Evolutionary conservation across 208 protist genomes (phyloP).

Genomic region (Trichomonas tenax): DNA sequence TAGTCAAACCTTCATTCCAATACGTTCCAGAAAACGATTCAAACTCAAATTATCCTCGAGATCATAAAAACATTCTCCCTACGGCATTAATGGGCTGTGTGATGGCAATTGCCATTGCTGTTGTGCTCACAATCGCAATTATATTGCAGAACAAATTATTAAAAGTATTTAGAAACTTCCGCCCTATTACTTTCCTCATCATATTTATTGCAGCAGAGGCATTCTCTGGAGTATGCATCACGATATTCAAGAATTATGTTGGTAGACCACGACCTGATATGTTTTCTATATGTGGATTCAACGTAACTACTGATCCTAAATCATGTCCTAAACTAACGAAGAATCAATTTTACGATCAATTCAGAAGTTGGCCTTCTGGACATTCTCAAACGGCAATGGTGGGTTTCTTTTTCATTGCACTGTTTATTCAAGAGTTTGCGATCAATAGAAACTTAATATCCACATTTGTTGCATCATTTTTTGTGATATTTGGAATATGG

Average conservation of each 20-base stretch:
- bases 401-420: not conserved
- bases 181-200: not conserved
- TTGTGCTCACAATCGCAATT: not conserved
- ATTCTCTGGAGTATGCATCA: no score
- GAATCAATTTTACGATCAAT: not conserved
- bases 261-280: not conserved
- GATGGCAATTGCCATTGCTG: not conserved
- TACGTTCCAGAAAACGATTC: not conserved
- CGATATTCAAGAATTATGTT: not conserved
- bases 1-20: no score
- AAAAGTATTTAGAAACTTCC: not conserved
- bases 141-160: not conserved
- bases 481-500: not conserved
- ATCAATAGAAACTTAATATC: not conserved
- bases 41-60: not conserved
- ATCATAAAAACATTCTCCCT: not conserved
- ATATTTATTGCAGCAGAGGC: not conserved
- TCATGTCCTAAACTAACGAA: not conserved
- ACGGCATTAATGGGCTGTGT: not conserved
- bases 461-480: not conserved
- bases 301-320: not conserved
- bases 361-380: not conserved
- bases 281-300: not conserved
- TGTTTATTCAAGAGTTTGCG: not conserved
- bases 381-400: not conserved